Percentiles rank a stretch among this genome's conserved stretches.
These are phyloP conservation scores for Quercus rubra DNA, from an alignment of 306 rosid genomes.

Conservation along the genomic window DNA sequence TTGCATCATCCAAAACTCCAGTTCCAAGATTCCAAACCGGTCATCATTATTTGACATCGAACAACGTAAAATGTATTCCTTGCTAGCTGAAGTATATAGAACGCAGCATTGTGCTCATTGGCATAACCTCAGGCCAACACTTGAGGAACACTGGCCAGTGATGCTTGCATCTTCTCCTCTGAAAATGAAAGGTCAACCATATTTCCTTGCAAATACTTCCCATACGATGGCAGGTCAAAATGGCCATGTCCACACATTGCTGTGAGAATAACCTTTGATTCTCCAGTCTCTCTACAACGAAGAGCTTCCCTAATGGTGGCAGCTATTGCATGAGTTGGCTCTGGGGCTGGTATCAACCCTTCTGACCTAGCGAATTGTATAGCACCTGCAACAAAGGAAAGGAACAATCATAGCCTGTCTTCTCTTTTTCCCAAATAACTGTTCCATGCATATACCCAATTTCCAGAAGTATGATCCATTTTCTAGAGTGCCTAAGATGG, in stretches of 20 bases:
- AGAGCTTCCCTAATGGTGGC: slow-evolving; percentile 90
- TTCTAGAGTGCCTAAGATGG: background rate
- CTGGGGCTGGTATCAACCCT: slow-evolving; percentile 95
- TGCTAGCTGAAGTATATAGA: background rate
- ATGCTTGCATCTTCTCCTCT: slow-evolving; percentile 55
- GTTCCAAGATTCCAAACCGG: too few relatives aligned
- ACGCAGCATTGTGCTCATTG: background rate
- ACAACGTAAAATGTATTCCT: too few relatives aligned
- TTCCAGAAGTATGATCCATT: background rate
- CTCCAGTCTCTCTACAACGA: slow-evolving; percentile 68
- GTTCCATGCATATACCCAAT: background rate
- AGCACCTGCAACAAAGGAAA: slow-evolving; percentile 56
- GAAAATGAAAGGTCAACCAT: slow-evolving; percentile 83
- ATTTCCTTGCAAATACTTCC: slow-evolving; percentile 76
- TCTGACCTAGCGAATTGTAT: slow-evolving; percentile 83
- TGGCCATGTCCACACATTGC: slow-evolving; percentile 99
- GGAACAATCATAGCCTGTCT: background rate
- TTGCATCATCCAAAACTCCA: too few relatives aligned
- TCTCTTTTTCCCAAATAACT: background rate
- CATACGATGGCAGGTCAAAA: slow-evolving; percentile 81
- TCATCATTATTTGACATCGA: too few relatives aligned
- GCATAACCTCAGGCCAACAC: slow-evolving; percentile 27
- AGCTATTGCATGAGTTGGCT: slow-evolving; percentile 91
- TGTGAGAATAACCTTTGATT: slow-evolving; percentile 84
- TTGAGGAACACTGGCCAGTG: slow-evolving; percentile 58